A percentile compares a stretch with the other conserved stretches of the same genome.
Conservation (phyloP, 495 filamentous ascomycete species). For the Schizothecium vesticola region DNA sequence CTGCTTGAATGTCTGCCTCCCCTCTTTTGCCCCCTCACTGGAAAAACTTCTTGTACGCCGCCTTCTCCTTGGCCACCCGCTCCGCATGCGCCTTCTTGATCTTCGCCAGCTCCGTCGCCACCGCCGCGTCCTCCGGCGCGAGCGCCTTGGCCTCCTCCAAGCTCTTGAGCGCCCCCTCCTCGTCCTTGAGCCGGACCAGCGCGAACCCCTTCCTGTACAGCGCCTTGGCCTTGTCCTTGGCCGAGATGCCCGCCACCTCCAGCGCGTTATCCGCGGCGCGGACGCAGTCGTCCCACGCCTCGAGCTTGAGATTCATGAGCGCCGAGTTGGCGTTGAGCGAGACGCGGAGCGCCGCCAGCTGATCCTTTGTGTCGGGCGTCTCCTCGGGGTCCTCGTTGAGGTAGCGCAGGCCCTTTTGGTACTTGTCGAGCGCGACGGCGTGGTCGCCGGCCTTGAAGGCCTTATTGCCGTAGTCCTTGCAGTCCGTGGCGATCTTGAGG, state of each 20-base stretch:
- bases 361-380: slow-evolving; percentile 55
- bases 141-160: slow-evolving; percentile 71
- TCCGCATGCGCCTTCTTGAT: slow-evolving; percentile 72
- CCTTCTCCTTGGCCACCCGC: slow-evolving; percentile 79
- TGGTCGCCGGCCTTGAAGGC: slow-evolving; percentile 79
- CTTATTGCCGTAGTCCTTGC: slow-evolving; percentile 88
- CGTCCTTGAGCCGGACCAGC: slow-evolving; percentile 68
- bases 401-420: slow-evolving; percentile 95
- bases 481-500: slow-evolving; percentile 71
- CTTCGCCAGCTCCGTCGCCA: slow-evolving; percentile 64
- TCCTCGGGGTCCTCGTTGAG: slow-evolving; percentile 82
- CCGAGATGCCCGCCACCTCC: slow-evolving; percentile 55
- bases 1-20: not conserved
- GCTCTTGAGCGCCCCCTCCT: slow-evolving; percentile 74
- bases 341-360: slow-evolving; percentile 58
- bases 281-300: slow-evolving; percentile 61
- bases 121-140: slow-evolving; percentile 69
- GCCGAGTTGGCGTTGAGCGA: slow-evolving; percentile 40
- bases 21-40: slow-evolving; percentile 14
- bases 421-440: slow-evolving; percentile 76
- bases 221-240: slow-evolving; percentile 83
- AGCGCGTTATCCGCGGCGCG: slow-evolving; percentile 69
- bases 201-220: slow-evolving; percentile 77
- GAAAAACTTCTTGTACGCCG: slow-evolving; percentile 86
- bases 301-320: slow-evolving; percentile 69